Evolutionary conservation across 352 stramenopile species (phyloP).

Genomic region (Globisporangium heterothallicum): DNA sequence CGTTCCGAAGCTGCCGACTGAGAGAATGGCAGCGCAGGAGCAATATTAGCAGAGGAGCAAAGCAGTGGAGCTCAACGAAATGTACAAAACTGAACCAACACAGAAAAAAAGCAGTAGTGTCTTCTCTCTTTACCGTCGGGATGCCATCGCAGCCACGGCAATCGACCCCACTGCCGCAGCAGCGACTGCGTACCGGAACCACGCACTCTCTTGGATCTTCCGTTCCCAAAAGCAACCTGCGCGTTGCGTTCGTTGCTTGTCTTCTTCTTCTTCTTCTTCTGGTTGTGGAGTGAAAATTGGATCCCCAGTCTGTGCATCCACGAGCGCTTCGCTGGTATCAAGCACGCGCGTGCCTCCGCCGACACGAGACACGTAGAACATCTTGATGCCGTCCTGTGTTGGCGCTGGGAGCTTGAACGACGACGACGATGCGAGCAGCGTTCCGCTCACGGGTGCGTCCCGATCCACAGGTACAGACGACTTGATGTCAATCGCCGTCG

Average conservation of each 20-base stretch:
- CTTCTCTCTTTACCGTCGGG: constrained; percentile 8
- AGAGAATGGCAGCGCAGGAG: no score
- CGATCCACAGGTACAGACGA: constrained; percentile 22
- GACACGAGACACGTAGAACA: constrained; percentile 66
- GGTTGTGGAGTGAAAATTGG: not conserved
- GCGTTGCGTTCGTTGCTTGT: no score
- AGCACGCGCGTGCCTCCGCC: constrained; percentile 43
- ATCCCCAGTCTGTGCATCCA: constrained; percentile 40
- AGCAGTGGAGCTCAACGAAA: no score
- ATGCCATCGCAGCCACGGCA: constrained; percentile 12
- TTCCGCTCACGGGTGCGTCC: constrained; percentile 7
- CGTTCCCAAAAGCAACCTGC: not conserved
- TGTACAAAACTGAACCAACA: no score
- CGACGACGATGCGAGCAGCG: constrained; percentile 19
- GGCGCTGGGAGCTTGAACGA: constrained; percentile 9
- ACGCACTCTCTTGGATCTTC: constrained; percentile 4
- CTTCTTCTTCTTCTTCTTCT: not conserved
- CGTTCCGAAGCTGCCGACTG: no score
- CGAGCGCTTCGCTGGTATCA: constrained; percentile 28
- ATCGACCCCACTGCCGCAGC: constrained; percentile 8
- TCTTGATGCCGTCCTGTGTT: constrained; percentile 35
- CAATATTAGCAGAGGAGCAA: not conserved
- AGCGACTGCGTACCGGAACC: constrained; percentile 4
- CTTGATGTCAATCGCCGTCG: constrained; percentile 28
- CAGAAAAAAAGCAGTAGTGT: no score